phyloP scores from a whole-genome alignment of 768 basidiomycete genomes.

The Amanita rimosa region DNA sequence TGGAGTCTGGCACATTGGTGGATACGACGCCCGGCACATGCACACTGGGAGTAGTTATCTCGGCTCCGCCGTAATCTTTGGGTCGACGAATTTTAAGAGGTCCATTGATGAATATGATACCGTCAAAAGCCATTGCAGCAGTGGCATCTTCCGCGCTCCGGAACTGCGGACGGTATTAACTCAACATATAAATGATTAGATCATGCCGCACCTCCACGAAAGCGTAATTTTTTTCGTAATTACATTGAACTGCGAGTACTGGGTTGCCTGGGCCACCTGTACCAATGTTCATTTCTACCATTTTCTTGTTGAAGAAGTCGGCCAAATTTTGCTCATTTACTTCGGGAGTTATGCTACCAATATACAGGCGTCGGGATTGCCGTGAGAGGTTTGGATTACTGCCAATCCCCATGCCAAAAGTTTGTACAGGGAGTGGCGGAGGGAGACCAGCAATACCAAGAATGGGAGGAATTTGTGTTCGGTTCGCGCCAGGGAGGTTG shows the following conservation, averaged over 20 bases:
- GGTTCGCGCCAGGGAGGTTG: constrained; percentile 91
- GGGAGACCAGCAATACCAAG: constrained; percentile 73
- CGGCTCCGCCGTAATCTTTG: constrained; percentile 89
- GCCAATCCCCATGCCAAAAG: constrained; percentile 79
- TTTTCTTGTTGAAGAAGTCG: constrained; percentile 93
- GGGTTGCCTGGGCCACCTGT: constrained; percentile 81
- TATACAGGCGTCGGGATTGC: constrained; percentile 91
- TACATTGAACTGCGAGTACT: constrained; percentile 89
- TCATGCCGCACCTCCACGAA: constrained; percentile 76
- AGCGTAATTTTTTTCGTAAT: constrained; percentile 98
- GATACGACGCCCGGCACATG: constrained; percentile 95
- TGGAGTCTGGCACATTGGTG: constrained; percentile 92
- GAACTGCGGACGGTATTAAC: constrained; percentile 46
- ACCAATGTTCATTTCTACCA: constrained; percentile 86
- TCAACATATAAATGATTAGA: not conserved
- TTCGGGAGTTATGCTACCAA: constrained; percentile 91
- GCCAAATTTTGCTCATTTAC: constrained; percentile 89
- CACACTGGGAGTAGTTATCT: constrained; percentile 48
- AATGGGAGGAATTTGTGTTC: constrained; percentile 78
- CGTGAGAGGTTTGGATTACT: constrained; percentile 84
- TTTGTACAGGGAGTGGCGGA: constrained; percentile 74
- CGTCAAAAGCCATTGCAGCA: constrained; percentile 94
- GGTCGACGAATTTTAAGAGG: constrained; percentile 97
- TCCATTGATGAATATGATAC: constrained; percentile 88
- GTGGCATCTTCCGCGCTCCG: constrained; percentile 96